Evolutionary conservation across 306 rosid species (phyloP).

Genomic region (Cucurbita pepo): DNA sequence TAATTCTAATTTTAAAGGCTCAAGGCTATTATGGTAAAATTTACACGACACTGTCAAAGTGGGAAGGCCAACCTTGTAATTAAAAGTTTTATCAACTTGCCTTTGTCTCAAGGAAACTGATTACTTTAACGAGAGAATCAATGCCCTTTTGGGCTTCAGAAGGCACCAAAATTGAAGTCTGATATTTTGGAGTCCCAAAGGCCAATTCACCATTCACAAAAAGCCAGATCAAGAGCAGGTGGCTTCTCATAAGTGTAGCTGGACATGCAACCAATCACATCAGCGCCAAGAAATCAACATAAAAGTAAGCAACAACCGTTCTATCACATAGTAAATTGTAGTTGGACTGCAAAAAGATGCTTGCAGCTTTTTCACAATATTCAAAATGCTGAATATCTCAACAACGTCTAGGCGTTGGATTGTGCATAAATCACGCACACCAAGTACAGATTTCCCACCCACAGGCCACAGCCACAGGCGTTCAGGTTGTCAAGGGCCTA

Average conservation of each 20-base stretch:
- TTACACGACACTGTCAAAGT: too few species aligned
- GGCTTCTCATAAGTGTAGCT: neutral
- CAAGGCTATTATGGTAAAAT: too few species aligned
- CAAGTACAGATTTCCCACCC: neutral
- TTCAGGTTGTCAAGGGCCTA: neutral
- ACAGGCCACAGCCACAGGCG: too few species aligned
- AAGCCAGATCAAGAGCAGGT: neutral
- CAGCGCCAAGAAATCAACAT: neutral
- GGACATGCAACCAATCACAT: neutral
- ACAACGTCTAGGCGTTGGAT: neutral
- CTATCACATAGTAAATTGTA: too few species aligned
- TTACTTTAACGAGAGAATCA: neutral
- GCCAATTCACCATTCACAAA: neutral
- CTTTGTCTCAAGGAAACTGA: neutral
- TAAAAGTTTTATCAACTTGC: neutral
- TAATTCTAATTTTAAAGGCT: too few species aligned
- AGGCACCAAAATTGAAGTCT: neutral
- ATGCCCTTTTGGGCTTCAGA: neutral
- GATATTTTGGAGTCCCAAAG: neutral
- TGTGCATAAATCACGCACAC: conserved; percentile 1
- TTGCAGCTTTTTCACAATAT: too few species aligned
- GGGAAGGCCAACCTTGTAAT: too few species aligned
- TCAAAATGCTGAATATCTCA: too few species aligned
- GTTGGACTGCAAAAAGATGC: too few species aligned
- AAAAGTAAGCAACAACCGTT: neutral